Percentiles rank a stretch among this genome's conserved stretches.
phyloP scores from a whole-genome alignment of 495 filamentous ascomycete species.

The Penicillium angulare region DNA sequence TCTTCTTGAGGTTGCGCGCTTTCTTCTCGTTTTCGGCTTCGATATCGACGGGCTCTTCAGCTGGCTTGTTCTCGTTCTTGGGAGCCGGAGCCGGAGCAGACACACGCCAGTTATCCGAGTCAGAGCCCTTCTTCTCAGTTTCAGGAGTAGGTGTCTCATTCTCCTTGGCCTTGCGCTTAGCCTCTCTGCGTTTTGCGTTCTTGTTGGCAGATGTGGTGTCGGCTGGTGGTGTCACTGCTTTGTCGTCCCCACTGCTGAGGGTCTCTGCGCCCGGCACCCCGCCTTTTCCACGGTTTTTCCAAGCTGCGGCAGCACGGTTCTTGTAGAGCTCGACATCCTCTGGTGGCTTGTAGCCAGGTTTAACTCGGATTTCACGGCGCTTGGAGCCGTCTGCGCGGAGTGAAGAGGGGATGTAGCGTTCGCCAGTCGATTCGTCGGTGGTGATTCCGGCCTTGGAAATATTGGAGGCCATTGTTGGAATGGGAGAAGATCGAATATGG shows the following conservation, averaged over 20 bases:
- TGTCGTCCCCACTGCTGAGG: conserved; percentile 50
- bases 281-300: conserved; percentile 74
- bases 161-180: conserved; percentile 81
- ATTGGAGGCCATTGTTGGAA: conserved; percentile 26
- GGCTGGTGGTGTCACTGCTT: conserved; percentile 24
- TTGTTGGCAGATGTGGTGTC: conserved; percentile 63
- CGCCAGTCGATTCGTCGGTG: conserved; percentile 65
- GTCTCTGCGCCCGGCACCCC: conserved; percentile 80
- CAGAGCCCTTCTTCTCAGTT: conserved; percentile 39
- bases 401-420: conserved; percentile 86
- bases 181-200: conserved; percentile 91
- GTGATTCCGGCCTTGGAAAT: conserved; percentile 67
- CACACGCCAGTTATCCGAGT: conserved; percentile 30
- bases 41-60: conserved; percentile 47
- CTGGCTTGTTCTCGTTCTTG: conserved; percentile 33
- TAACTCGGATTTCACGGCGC: conserved; percentile 86
- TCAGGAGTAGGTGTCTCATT: conserved; percentile 34
- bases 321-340: conserved; percentile 97
- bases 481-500: neutral
- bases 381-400: conserved; percentile 81
- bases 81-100: too few relatives aligned
- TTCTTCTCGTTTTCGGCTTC: conserved; percentile 89
- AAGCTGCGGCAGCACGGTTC: conserved; percentile 83
- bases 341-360: conserved; percentile 89
- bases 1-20: conserved; percentile 91